These are phyloP conservation scores for Athelia psychrophila DNA, from an alignment of 1,284 basidiomycete species.

Conservation along the genomic window DNA sequence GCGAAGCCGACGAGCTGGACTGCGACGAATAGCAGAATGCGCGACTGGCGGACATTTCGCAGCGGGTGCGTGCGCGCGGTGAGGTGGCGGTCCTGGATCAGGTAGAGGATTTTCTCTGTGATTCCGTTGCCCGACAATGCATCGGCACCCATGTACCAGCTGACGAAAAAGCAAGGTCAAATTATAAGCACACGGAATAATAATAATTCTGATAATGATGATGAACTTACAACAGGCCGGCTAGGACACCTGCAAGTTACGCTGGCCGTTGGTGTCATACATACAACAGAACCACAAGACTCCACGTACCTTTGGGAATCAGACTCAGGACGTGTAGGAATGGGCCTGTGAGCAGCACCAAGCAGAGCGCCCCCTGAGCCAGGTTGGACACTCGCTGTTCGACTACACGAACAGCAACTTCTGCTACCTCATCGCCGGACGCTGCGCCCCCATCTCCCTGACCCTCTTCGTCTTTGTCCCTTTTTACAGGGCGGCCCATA, in stretches of 20 bases:
- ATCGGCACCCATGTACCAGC: slow-evolving; percentile 90
- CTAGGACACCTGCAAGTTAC: slow-evolving; percentile 52
- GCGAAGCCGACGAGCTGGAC: slow-evolving; percentile 88
- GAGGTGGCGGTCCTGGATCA: slow-evolving; percentile 72
- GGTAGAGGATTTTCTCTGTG: slow-evolving; percentile 79
- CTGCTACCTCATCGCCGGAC: slow-evolving; percentile 29
- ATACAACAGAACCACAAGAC: not conserved
- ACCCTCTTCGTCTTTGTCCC: slow-evolving; percentile 39
- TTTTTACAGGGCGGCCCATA: slow-evolving; percentile 53
- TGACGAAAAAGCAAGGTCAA: slow-evolving; percentile 22
- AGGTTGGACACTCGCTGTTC: slow-evolving; percentile 91
- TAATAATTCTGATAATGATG: no score
- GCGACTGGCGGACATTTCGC: slow-evolving; percentile 67
- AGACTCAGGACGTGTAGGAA: slow-evolving; percentile 78
- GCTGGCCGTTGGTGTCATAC: not conserved
- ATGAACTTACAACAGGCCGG: slow-evolving; percentile 65
- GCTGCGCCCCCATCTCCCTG: slow-evolving; percentile 21
- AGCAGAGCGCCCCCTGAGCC: slow-evolving; percentile 77
- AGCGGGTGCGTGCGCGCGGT: slow-evolving; percentile 70
- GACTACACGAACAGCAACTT: slow-evolving; percentile 77
- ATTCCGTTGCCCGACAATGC: slow-evolving; percentile 85
- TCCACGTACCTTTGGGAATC: slow-evolving; percentile 61
- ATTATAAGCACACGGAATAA: no score
- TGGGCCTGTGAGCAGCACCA: slow-evolving; percentile 78
- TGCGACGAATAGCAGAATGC: slow-evolving; percentile 75